Percentiles rank a stretch among this genome's conserved stretches.
These are phyloP conservation scores for Tricholoma bakamatsutake DNA, from an alignment of 768 basidiomycete species.

Conservation along the genomic window DNA sequence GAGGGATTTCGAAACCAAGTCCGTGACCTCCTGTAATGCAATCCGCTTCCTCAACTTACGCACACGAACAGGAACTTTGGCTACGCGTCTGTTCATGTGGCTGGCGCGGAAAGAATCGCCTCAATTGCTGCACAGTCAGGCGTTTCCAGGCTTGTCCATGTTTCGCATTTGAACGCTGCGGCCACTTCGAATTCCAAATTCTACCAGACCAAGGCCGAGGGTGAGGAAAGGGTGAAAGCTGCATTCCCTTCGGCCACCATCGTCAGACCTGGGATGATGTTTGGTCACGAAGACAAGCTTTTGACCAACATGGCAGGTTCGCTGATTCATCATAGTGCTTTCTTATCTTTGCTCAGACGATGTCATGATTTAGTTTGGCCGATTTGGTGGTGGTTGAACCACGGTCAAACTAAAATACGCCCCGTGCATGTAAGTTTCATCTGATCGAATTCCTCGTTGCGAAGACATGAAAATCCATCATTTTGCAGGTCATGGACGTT, in stretches of 20 bases:
- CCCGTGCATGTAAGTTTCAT: conserved; percentile 76
- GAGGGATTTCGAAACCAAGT: conserved; percentile 95
- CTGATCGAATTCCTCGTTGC: conserved; percentile 8
- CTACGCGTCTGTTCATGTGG: conserved; percentile 74
- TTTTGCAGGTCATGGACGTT: conserved; percentile 78
- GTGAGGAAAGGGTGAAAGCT: conserved; percentile 80
- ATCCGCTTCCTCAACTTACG: conserved; percentile 3
- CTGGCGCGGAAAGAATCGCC: conserved; percentile 83
- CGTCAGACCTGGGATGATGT: conserved; percentile 80
- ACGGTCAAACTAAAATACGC: conserved; percentile 78
- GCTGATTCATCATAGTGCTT: conserved; percentile 25
- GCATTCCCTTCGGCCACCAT: conserved; percentile 86
- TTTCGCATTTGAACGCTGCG: conserved; percentile 92
- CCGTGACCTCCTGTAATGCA: conserved; percentile 16
- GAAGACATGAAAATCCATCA: conserved; percentile 16
- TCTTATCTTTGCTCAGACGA: conserved; percentile 11
- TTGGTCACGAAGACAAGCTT: conserved; percentile 92
- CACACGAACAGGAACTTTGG: conserved; percentile 69
- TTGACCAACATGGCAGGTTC: conserved; percentile 87
- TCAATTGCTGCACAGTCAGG: conserved; percentile 69
- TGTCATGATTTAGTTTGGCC: conserved; percentile 61
- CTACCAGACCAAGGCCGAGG: conserved; percentile 86
- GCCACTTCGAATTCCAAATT: conserved; percentile 71
- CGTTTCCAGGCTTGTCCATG: conserved; percentile 83
- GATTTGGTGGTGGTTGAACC: conserved; percentile 91